Conservation (phyloP, 805 yeast genomes). For the Nakazawaea ernobii region DNA sequence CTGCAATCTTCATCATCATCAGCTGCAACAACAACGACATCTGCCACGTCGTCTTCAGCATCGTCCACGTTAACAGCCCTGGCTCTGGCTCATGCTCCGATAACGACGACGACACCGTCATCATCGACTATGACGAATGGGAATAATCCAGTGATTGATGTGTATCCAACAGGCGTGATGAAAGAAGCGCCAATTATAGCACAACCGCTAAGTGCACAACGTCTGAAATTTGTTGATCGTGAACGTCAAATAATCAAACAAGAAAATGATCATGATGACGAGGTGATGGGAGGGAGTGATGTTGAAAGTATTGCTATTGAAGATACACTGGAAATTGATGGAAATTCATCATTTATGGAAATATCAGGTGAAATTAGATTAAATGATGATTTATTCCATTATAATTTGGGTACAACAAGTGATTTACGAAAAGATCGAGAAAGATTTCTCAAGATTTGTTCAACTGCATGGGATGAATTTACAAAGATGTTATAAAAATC, state of each 20-base stretch:
- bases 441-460: conserved; percentile 19
- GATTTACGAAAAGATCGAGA: conserved; percentile 9
- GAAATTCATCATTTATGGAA: not conserved
- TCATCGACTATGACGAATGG: not conserved
- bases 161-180: conserved; percentile 31
- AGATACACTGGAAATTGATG: not conserved
- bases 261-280: conserved; percentile 1
- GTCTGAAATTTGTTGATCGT: conserved; percentile 21
- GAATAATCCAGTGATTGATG: conserved; percentile 29
- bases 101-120: no score
- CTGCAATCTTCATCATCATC: not conserved
- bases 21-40: not conserved
- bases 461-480: conserved; percentile 20
- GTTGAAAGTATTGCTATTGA: not conserved
- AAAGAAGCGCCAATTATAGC: conserved; percentile 34
- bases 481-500: not conserved
- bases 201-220: conserved; percentile 38
- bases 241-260: conserved; percentile 13
- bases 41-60: not conserved
- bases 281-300: not conserved
- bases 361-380: conserved; percentile 7
- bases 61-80: not conserved
- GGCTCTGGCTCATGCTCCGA: not conserved
- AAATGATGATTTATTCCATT: conserved; percentile 3
- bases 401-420: not conserved